Percentiles rank a stretch among this genome's conserved stretches.
These are phyloP conservation scores for Paspalum vaginatum DNA, from an alignment of 176 grass and related monocot genomes.

Conservation along the genomic window DNA sequence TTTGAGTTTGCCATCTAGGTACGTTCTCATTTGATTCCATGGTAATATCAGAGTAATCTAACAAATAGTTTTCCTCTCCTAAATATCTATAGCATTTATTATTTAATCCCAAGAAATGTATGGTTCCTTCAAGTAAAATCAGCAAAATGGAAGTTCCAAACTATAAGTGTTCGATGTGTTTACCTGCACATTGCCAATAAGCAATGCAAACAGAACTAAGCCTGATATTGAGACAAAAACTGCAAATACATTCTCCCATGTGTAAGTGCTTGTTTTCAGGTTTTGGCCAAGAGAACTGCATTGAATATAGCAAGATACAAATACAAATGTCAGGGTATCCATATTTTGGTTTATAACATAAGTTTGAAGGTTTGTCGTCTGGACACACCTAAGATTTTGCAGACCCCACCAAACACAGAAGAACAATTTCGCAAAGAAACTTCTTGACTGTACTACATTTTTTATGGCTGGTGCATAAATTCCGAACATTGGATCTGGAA, in stretches of 20 bases:
- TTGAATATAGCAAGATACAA: conserved; percentile 36
- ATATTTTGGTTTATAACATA: background rate
- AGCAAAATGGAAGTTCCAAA: conserved; percentile 4
- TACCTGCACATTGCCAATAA: conserved; percentile 97
- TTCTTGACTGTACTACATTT: conserved; percentile 58
- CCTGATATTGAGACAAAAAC: conserved; percentile 82
- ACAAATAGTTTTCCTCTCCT: background rate
- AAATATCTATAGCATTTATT: background rate
- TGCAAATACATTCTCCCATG: conserved; percentile 83
- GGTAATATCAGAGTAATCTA: background rate
- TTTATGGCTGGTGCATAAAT: conserved; percentile 59
- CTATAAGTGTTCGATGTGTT: conserved; percentile 27
- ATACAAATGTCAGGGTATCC: conserved; percentile 13
- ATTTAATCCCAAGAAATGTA: background rate
- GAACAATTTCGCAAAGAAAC: conserved; percentile 79
- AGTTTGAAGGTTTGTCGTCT: conserved; percentile 4
- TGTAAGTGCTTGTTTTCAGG: conserved; percentile 71
- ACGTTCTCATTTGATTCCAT: background rate
- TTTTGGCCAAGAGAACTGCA: conserved; percentile 93
- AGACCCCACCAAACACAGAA: conserved; percentile 98
- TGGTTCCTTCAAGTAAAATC: conserved; percentile 22
- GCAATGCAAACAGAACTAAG: conserved; percentile 86
- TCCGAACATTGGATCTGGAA: conserved; percentile 51
- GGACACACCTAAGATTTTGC: conserved; percentile 80
- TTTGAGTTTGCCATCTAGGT: background rate